A percentile compares a stretch with the other conserved stretches of the same genome.
Conservation (phyloP, 73 alveolate genomes). For the Tetrahymena elliotti region DNA sequence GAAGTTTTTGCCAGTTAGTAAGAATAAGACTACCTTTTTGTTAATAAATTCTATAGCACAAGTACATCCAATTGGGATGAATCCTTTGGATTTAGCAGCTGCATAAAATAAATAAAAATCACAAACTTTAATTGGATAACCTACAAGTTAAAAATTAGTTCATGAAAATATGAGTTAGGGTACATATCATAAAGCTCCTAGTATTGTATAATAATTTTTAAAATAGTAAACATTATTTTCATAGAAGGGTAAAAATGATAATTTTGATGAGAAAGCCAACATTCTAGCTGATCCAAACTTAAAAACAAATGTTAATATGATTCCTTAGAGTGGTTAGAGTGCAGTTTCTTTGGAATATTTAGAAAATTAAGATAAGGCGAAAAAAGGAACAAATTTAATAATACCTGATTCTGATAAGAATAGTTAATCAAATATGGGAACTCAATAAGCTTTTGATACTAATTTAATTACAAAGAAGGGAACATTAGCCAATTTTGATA, state of each 20-base stretch:
- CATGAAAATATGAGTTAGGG: not conserved
- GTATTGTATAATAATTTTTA: not conserved
- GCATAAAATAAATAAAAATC: not conserved
- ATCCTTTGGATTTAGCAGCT: not conserved
- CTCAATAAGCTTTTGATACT: not conserved
- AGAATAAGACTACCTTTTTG: not conserved
- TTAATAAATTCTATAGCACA: not conserved
- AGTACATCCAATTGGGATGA: not conserved
- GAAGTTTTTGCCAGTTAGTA: not conserved
- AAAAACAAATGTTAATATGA: too few relatives aligned
- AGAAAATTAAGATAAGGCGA: not conserved
- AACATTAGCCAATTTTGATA: not conserved
- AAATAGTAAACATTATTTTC: not conserved
- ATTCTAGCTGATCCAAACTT: not conserved
- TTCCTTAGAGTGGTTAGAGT: not conserved
- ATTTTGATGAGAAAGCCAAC: not conserved
- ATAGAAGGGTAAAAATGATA: not conserved
- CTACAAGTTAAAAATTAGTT: not conserved
- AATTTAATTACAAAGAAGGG: not conserved
- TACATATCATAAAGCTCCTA: not conserved
- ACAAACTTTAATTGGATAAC: not conserved
- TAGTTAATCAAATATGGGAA: not conserved
- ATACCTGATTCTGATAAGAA: not conserved
- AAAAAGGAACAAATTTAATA: not conserved
- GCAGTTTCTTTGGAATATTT: not conserved